Evolutionary conservation across 202 grass and related monocot genomes (phyloP).

Genomic region (Schoenoplectus triqueter): DNA sequence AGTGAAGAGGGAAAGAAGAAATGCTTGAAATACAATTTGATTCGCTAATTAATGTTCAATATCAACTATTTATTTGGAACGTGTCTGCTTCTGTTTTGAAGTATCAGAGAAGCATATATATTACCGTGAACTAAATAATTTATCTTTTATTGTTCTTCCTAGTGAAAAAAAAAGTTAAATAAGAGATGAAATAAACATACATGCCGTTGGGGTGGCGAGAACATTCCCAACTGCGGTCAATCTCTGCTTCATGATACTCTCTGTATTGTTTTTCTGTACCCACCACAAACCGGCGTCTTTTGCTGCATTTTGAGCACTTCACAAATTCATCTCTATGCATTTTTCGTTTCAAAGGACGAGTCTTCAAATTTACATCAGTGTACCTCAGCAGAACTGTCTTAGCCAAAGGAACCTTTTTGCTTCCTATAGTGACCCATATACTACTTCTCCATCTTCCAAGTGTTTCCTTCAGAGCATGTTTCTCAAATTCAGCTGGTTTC

Average conservation of each 20-base stretch:
- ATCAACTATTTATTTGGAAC: not conserved
- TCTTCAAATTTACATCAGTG: constrained; percentile 42
- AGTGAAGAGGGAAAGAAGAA: not conserved
- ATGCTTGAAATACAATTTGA: not conserved
- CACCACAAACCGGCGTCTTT: constrained; percentile 43
- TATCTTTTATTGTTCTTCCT: not conserved
- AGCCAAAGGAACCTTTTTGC: constrained; percentile 42
- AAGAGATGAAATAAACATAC: constrained; percentile 31
- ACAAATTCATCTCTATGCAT: constrained; percentile 50
- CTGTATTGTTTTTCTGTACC: constrained; percentile 42
- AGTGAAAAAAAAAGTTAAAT: constrained; percentile 11
- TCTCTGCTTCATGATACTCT: constrained; percentile 39
- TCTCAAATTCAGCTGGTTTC: constrained; percentile 50
- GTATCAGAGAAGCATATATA: not conserved
- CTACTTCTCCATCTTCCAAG: constrained; percentile 43
- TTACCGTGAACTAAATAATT: not conserved
- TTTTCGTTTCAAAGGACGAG: constrained; percentile 39
- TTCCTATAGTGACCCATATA: constrained; percentile 45
- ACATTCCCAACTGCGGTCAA: constrained; percentile 45
- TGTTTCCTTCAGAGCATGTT: constrained; percentile 44
- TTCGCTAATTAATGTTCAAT: not conserved
- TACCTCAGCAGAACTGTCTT: constrained; percentile 46
- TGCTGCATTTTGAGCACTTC: constrained; percentile 44
- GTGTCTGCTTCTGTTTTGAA: not conserved
- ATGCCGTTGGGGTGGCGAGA: constrained; percentile 19